phyloP scores from a whole-genome alignment of 179 eudicot species.

The Camellia oleifera region DNA sequence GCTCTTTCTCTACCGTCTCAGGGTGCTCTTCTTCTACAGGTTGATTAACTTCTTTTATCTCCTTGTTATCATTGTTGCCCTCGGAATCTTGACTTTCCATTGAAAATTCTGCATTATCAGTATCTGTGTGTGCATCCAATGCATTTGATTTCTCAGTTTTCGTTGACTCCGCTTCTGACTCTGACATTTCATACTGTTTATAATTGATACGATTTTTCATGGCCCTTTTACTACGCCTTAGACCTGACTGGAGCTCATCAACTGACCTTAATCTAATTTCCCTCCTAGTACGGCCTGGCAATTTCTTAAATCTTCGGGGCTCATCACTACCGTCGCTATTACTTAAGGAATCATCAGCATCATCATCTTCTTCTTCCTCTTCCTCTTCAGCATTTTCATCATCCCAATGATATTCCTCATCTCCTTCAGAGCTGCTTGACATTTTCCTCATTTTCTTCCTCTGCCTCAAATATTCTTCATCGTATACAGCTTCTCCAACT shows the following conservation, averaged over 20 bases:
- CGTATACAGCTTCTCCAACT: slow-evolving; percentile 95
- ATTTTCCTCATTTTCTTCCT: slow-evolving; percentile 55
- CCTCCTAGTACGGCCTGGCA: slow-evolving; percentile 52
- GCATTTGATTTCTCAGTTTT: slow-evolving; percentile 43
- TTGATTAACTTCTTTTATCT: slow-evolving; percentile 28
- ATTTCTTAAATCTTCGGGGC: slow-evolving; percentile 44
- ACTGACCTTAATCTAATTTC: slow-evolving; percentile 53
- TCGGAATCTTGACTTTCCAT: slow-evolving; percentile 49
- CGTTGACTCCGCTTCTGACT: slow-evolving; percentile 61
- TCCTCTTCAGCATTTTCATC: slow-evolving; percentile 74
- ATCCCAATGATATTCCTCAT: slow-evolving; percentile 61
- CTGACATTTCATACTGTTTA: slow-evolving; percentile 64
- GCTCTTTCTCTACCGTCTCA: slow-evolving; percentile 35
- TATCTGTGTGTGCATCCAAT: slow-evolving; percentile 38
- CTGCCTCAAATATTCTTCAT: slow-evolving; percentile 68
- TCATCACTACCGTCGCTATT: slow-evolving; percentile 73
- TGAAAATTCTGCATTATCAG: slow-evolving; percentile 50
- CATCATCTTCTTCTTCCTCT: slow-evolving; percentile 55
- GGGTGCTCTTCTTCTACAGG: slow-evolving; percentile 31
- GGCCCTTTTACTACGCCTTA: slow-evolving; percentile 89
- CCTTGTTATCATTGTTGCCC: slow-evolving; percentile 34
- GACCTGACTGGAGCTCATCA: slow-evolving; percentile 49
- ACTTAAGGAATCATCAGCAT: slow-evolving; percentile 45
- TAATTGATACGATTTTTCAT: slow-evolving; percentile 71
- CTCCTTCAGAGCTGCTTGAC: slow-evolving; percentile 89